Conservation (phyloP, 83 land plant genomes). For the Diphasiastrum complanatum region DNA sequence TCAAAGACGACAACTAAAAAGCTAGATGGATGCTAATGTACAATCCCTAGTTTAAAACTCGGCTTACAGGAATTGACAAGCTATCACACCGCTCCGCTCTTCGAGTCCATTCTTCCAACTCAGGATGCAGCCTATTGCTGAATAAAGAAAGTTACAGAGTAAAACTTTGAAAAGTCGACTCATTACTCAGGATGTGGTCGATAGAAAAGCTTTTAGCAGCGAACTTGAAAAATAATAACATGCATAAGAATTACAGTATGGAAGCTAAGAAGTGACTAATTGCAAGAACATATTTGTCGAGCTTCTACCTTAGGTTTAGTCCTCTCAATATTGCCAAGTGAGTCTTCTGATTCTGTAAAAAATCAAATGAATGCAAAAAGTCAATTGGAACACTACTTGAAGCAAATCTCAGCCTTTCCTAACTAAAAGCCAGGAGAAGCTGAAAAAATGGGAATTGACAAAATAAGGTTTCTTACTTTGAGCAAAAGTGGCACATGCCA, state of each 20-base stretch:
- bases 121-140: slow-evolving; percentile 53
- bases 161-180: not conserved
- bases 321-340: slow-evolving; percentile 74
- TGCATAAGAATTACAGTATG: too few relatives aligned
- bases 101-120: slow-evolving; percentile 63
- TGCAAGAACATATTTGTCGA: too few relatives aligned
- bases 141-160: not conserved
- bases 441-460: not conserved
- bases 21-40: too few relatives aligned
- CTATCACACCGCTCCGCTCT: slow-evolving; percentile 58
- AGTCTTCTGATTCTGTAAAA: slow-evolving; percentile 72
- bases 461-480: slow-evolving; percentile 37
- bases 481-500: slow-evolving; percentile 76
- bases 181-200: not conserved
- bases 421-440: not conserved
- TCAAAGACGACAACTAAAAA: too few relatives aligned
- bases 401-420: not conserved
- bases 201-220: too few relatives aligned
- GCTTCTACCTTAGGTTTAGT: slow-evolving; percentile 56
- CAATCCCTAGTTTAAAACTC: too few relatives aligned
- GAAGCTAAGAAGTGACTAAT: too few relatives aligned
- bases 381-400: not conserved
- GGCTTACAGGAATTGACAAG: slow-evolving; percentile 55
- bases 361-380: not conserved
- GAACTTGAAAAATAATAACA: too few relatives aligned